Evolutionary conservation across 768 basidiomycete genomes (phyloP).

Genomic region (Boletales sp.): DNA sequence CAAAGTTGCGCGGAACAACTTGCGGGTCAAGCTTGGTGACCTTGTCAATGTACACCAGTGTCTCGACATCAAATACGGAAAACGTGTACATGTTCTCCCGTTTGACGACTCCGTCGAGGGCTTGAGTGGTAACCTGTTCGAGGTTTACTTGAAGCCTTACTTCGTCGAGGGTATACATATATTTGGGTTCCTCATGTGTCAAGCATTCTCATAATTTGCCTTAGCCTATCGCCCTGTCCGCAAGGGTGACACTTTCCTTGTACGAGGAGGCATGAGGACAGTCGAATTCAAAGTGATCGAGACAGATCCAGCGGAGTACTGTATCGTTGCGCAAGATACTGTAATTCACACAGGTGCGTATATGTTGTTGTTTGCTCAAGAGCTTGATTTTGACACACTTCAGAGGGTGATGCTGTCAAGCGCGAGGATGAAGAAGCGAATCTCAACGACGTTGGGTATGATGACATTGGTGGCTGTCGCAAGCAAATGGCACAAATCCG

Average conservation of each 20-base stretch:
- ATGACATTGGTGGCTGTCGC: conserved; percentile 98
- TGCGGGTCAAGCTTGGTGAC: conserved; percentile 96
- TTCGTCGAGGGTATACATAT: conserved; percentile 81
- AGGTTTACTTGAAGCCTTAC: conserved; percentile 98
- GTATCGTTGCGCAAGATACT: conserved; percentile 98
- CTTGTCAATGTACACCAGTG: conserved; percentile 95
- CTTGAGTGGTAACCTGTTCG: conserved; percentile 96
- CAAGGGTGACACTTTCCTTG: conserved; percentile 98
- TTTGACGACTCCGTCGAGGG: conserved; percentile 99
- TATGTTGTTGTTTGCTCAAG: neutral
- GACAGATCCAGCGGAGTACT: conserved; percentile 96
- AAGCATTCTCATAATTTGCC: conserved; percentile 4
- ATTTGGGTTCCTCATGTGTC: neutral
- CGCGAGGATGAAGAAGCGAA: conserved; percentile 98
- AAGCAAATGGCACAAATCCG: conserved; percentile 99
- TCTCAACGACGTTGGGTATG: conserved; percentile 95
- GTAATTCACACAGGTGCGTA: conserved; percentile 83
- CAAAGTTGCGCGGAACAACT: conserved; percentile 99
- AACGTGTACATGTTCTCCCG: conserved; percentile 93
- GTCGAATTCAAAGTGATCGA: conserved; percentile 99
- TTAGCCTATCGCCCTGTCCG: conserved; percentile 90
- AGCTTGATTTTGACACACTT: conserved; percentile 6
- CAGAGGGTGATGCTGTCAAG: conserved; percentile 98
- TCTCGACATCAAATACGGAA: conserved; percentile 98
- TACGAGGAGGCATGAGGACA: conserved; percentile 96